Base-by-base conservation (phyloP, 163 green algal genomes). In the Picocystis sp. region DNA sequence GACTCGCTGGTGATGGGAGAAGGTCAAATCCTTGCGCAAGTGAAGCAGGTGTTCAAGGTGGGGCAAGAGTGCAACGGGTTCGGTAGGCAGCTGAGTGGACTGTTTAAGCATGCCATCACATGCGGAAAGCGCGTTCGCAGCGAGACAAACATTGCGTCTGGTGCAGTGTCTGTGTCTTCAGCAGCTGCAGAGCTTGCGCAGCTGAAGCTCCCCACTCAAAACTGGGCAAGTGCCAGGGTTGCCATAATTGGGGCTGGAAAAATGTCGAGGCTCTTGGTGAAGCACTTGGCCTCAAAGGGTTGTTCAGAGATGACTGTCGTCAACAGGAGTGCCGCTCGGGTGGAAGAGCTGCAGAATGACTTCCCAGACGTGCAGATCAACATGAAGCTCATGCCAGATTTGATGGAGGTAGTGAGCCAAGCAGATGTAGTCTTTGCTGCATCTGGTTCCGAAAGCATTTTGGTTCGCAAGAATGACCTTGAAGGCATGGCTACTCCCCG, bases 1-100 rank as follows among this genome's bases (percentile, higher is more conserved):
- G 91, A 99, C 65, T 94, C 81, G 1, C 76, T 98, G n/a, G 91
- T 99, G 1, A 89, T 98, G 77, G 91, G 91, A 14, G 91, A 99
- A 74, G 91, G 91, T 15, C 90, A 98, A 68, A 97, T 97, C 61
- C 70, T 98, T 43, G 84, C 90, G 13, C 90, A 98, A 72, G 84
- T 93, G 10, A 77, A 81, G 62, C 75, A 88, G 57, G 87, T 94
- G 19, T 87, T 94, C 74, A 86, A 94, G 69, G 83, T 94, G 8
- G 88, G 86, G 11, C 83, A 95, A 72, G 81, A 77, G 52, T 72
- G 60, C 22, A 60, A 65, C 11, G 89, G 85, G 49, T 98, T 99
- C 67, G 91, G 91, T 1, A 78, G 91, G 21, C 87, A 96, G 66
- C 73, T 99, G 35, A 96, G 92, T 58, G 89, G 83, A 19, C 79